Conservation (phyloP, 169 alveolate genomes). For the Cryptosporidium sp. region DNA sequence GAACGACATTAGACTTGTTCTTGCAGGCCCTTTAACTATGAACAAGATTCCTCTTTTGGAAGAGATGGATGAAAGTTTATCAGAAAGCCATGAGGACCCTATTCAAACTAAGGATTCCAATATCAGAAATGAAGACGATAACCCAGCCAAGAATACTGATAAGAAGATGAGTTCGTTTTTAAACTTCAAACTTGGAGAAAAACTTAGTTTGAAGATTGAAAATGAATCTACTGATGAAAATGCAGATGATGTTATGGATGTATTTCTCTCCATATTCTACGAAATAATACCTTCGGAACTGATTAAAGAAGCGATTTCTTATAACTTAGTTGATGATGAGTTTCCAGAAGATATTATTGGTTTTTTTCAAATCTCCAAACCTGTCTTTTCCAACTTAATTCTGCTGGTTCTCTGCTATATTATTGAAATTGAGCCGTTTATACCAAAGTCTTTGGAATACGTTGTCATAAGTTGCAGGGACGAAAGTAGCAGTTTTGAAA, state of each 20-base stretch:
- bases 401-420: conserved; percentile 48
- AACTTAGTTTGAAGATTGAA: background rate
- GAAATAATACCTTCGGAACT: conserved; percentile 11
- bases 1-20: conserved; percentile 53
- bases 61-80: conserved; percentile 1
- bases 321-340: conserved; percentile 22
- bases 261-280: conserved; percentile 18
- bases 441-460: conserved; percentile 43
- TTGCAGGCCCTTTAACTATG: conserved; percentile 67
- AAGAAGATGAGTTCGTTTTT: conserved; percentile 25
- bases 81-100: background rate
- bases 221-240: background rate
- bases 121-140: background rate
- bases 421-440: conserved; percentile 41
- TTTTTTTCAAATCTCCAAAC: background rate
- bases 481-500: conserved; percentile 8
- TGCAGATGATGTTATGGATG: background rate
- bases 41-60: conserved; percentile 44
- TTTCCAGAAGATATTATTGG: conserved; percentile 1
- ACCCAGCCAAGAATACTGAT: background rate
- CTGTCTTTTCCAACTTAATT: conserved; percentile 32
- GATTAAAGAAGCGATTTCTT: conserved; percentile 14
- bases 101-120: background rate
- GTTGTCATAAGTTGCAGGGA: background rate
- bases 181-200: conserved; percentile 40